Base-by-base conservation (phyloP, 2,329 filamentous ascomycete species). In the Hypoxylon sp. region DNA sequence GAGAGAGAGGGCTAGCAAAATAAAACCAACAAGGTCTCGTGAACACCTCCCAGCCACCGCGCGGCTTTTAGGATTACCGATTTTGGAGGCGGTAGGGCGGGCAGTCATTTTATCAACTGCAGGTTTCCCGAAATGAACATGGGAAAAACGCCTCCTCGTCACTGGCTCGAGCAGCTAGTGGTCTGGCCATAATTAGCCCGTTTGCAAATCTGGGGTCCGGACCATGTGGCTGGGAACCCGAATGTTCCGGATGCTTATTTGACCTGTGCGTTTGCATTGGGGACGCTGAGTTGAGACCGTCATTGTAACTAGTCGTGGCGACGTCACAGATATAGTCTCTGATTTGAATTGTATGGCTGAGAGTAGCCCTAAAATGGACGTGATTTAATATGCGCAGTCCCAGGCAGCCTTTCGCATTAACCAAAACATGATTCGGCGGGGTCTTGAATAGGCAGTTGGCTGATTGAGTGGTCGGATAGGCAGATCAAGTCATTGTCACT, bases 261-360 rank as follows among this genome's bases (percentile, higher is more conserved):
- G 71, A 70, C 74, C 72, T 71, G 69, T 74, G 73, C 72, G 68
- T 67, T 73, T 64, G 68, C 62, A 66, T 73, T 60, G 60, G 66
- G 69, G 55, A 60, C 58, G 48, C 33, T 35, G 44, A 55, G 35
- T 22, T 48, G 42, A 33, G 53, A n/a, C 13, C 25, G 22, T 51
- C 17, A 31, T 20, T 49, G 46, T 27, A 27, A 3, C 25, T 13
- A 48, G 42, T 22, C 48, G 58, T 49, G 37, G 44, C 58, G 22
- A 53, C 14, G 54, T 58, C 37, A 42, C 51, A 31, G 14, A 46
- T 49, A n/a, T 33, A 13, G 25, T 25, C 22, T 48, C n/a, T 30
- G 27, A 2, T 40, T 50, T 50, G 10, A 50, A 50, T n/a, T n/a
- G 17, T 42, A 50, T 59, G 14, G 46, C 44, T 48, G 20, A 25